Conservation (phyloP, 2,329 filamentous ascomycete genomes). For the Calonectria pseudoturangicola region DNA sequence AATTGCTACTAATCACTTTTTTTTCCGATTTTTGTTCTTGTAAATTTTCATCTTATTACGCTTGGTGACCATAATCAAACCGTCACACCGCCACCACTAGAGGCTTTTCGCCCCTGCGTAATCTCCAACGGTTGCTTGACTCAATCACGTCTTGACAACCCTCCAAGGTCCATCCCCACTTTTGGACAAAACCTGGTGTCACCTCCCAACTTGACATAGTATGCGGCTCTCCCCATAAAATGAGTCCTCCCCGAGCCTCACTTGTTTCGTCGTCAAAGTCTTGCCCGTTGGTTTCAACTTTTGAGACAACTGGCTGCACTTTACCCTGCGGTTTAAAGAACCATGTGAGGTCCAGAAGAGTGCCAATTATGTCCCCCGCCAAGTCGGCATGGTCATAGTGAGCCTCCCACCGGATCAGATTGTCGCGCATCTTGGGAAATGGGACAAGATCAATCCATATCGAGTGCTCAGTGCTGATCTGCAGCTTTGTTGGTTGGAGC, state of each 20-base stretch:
- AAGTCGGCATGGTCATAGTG: slow-evolving; percentile 37
- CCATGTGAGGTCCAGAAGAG: not conserved
- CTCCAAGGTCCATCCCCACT: slow-evolving; percentile 36
- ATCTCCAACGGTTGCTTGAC: slow-evolving; percentile 32
- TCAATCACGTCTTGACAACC: slow-evolving; percentile 28
- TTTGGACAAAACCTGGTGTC: slow-evolving; percentile 18
- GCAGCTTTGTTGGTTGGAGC: slow-evolving; percentile 41
- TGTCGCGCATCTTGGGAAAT: slow-evolving; percentile 40
- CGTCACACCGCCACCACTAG: not conserved
- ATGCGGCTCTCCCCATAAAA: slow-evolving; percentile 37
- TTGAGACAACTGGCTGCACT: not conserved
- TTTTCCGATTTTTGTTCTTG: too few relatives aligned
- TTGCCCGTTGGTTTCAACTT: not conserved
- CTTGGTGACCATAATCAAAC: too few relatives aligned
- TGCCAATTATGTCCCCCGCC: slow-evolving; percentile 35
- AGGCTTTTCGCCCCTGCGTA: slow-evolving; percentile 27
- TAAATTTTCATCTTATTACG: too few relatives aligned
- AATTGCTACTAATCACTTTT: too few relatives aligned
- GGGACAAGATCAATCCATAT: slow-evolving; percentile 41
- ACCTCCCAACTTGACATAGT: slow-evolving; percentile 26
- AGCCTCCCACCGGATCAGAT: slow-evolving; percentile 36
- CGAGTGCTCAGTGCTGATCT: slow-evolving; percentile 38
- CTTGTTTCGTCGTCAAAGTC: not conserved
- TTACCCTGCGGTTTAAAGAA: not conserved
- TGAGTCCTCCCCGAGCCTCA: slow-evolving; percentile 15